Base-by-base conservation (phyloP, 345 rosid species). In the Pistacia vera region DNA sequence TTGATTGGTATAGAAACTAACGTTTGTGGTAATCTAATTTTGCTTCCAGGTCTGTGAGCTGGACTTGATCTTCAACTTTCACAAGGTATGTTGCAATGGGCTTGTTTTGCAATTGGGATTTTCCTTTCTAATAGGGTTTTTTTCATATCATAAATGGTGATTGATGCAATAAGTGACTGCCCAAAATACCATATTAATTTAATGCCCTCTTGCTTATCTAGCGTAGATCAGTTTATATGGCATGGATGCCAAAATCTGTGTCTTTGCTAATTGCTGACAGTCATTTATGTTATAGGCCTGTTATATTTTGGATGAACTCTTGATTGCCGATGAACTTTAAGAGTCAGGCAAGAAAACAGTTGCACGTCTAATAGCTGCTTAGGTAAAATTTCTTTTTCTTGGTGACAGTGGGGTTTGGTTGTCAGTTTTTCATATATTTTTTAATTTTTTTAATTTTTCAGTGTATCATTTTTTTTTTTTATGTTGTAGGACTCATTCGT, bases 261-360 rank as follows among this genome's bases (percentile, higher is more conserved):
- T 20, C 51, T 68, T 55, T 73, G 22, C 30, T 49, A 62, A 69
- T 64, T 66, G 70, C 63, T 64, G 82, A 57, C 52, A 80, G 55
- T 35, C 72, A 46, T 80, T 75, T 33, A 71, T 46, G 44, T 81
- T 56, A 67, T 51, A 93, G 99, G 99, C 98, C 60, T 96, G 92
- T 79, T 92, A 93, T 76, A 84, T 92, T 82, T 78, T 96, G 88
- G 97, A 93, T 80, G 99, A 96, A 85, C 83, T 96, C 28, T 78
- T 96, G 82, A 88, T 93, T 75, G 99, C 97, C 11, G 99, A 97
- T 1, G 97, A 96, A 78, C 97, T 96, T 76, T 98, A 96, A 82
- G 99, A 93, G 83, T 77, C 97, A 0, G 93, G 99, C 89, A 96
- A 96, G 87, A 96, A 93, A 76, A 93, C 95, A 16, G 88, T 93